phyloP scores from a whole-genome alignment of 768 basidiomycete genomes.

The Rhizopogon sp. region DNA sequence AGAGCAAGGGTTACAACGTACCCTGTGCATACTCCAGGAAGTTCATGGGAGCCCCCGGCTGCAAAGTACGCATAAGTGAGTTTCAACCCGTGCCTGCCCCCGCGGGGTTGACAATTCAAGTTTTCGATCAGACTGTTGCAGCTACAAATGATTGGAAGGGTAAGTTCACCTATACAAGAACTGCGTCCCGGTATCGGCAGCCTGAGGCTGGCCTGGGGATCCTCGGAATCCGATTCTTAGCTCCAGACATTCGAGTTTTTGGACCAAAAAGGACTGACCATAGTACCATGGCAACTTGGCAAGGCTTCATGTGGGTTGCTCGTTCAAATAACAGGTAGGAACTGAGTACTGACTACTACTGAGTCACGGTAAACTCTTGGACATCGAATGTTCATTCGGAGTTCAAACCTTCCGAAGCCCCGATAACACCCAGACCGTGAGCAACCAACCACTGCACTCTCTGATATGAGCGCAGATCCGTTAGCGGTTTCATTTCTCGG shows the following conservation, averaged over 20 bases:
- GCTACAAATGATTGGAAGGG: neutral
- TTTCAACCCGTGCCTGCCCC: neutral
- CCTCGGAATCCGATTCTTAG: neutral
- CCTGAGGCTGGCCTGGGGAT: too few relatives aligned
- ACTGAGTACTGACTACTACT: too few relatives aligned
- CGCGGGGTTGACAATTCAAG: neutral
- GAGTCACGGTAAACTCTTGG: too few relatives aligned
- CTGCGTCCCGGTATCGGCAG: neutral
- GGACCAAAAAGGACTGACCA: neutral
- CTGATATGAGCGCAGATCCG: neutral
- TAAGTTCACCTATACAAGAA: neutral
- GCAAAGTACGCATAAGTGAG: neutral
- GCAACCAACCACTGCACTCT: neutral
- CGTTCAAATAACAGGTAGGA: neutral
- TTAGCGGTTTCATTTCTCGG: neutral
- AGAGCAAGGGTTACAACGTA: neutral
- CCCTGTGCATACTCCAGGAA: neutral
- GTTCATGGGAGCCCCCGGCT: neutral
- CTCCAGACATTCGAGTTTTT: neutral
- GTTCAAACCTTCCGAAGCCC: too few relatives aligned
- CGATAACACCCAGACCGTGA: too few relatives aligned
- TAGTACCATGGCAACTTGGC: neutral
- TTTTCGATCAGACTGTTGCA: neutral
- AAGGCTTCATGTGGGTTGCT: neutral
- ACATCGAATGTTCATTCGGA: too few relatives aligned